Base-by-base conservation (phyloP, 139 green algal species). In the Coelastrella sp. region DNA sequence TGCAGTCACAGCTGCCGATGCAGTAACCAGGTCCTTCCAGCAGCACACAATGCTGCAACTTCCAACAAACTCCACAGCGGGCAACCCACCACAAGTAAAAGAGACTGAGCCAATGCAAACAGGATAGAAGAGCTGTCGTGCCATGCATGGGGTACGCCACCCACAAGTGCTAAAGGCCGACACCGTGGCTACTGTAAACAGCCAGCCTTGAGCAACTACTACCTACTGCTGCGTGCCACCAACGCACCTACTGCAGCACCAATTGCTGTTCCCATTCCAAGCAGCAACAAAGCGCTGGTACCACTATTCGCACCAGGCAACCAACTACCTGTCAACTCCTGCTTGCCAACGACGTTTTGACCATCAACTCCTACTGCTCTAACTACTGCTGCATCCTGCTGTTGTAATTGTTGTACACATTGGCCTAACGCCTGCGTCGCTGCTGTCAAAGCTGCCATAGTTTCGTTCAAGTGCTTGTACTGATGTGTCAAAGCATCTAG, bases 401-500 rank as follows among this genome's bases (percentile, higher is more conserved):
- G 80, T 47, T 59, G 59, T 64, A 81, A 54, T 20, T 80, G 66
- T 59, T 80, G 66, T 57, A 88, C 83, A 47, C 66, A 88, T 3
- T 64, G 60, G 2, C 10, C 7, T 16, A 88, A 60, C 2, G 83
- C 68, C 68, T 88, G 66, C 11, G 83, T 88, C 23, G 83, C 83
- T 73, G 83, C 68, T 73, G 83, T 71, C 56, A 88, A 54, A 5
- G 66, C 68, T 22, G 83, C 68, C 68, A 88, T 80, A 68, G 19
- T 68, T 32, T 80, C 83, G 54, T 88, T 88, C 13, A 88, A 61
- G 19, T 88, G 83, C 68, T 88, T 88, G 83, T 88, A 88, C 83
- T 88, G 83, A 17, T 88, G 83, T n/a, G 83, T 88, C 8, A 88
- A 73, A 3, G 83, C 83, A 58, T 88, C 83, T 54, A 88, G n/a